Evolutionary conservation across 768 basidiomycete species (phyloP).

Genomic region (Mycena chlorophos): DNA sequence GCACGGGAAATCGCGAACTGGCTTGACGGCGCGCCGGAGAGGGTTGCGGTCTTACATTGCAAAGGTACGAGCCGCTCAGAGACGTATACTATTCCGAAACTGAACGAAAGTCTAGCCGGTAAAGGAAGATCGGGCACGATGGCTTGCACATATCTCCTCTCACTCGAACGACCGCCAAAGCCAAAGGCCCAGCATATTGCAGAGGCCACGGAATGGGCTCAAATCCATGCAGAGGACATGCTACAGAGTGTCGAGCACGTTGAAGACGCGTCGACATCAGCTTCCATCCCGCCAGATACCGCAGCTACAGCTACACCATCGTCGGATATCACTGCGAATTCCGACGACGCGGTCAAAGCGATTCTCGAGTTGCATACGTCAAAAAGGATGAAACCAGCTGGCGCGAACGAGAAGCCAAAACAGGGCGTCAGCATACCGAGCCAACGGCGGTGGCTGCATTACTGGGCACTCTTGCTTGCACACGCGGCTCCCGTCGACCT

Average conservation of each 20-base stretch:
- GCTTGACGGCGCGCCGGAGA: conserved; percentile 62
- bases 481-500: conserved; percentile 54
- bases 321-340: conserved; percentile 29
- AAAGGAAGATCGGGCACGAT: conserved; percentile 87
- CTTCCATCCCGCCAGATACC: conserved; percentile 1
- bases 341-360: conserved; percentile 46
- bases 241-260: conserved; percentile 49
- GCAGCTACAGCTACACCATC: not conserved
- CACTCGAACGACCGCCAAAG: conserved; percentile 48
- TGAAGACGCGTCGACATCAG: conserved; percentile 17
- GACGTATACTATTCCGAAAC: not conserved
- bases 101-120: conserved; percentile 49
- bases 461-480: conserved; percentile 70
- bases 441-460: conserved; percentile 76
- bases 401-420: conserved; percentile 33
- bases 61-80: conserved; percentile 56
- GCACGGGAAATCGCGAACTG: conserved; percentile 74
- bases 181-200: conserved; percentile 24
- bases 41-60: conserved; percentile 83
- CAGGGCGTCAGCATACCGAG: conserved; percentile 80
- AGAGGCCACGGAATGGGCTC: conserved; percentile 47
- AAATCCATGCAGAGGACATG: conserved; percentile 47
- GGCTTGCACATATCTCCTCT: conserved; percentile 79
- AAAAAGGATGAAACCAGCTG: conserved; percentile 58
- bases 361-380: conserved; percentile 71